Base-by-base conservation (phyloP, 495 filamentous ascomycete species). In the Aspergillus saccharolyticus region DNA sequence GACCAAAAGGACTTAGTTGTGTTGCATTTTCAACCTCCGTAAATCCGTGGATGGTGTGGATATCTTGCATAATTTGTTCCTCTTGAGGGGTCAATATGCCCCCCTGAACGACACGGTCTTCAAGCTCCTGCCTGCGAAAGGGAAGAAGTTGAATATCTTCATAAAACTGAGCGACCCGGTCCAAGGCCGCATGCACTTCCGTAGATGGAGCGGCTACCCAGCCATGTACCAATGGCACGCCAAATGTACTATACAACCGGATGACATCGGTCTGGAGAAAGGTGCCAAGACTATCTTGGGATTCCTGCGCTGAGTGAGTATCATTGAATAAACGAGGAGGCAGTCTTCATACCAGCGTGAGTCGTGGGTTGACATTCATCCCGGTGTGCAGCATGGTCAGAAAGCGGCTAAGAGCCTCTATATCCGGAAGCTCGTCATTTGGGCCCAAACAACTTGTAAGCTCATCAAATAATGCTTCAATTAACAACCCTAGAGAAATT, bases 311-410 rank as follows among this genome's bases (percentile, higher is more conserved):
- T 33, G 15, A 16, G 33, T 67, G 43, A 67, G 57, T 44, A 57
- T 5, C 4, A 15, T 12, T 12, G 56, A 51, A 77, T 71, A n/a
- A 68, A 72, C 15, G 69, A 68, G 1, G 65, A 74, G 18, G 69
- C 14, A 71, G 42, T 24, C 74, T 73, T n/a, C 74, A 63, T 57
- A 76, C 73, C 51, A 83, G 63, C 20, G 90, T 80, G 55, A 96
- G 89, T 17, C 88, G 86, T 42, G 94, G 94, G 64, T 98, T 97
- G 46, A 97, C 94, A 65, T 97, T 97, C 92, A 98, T 96, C 42
- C 94, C 94, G 0, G 92, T 97, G 67, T 97, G 91, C 3, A 98
- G 77, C 45, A 89, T 89, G 24, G 92, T 81, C 9, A 98, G 79
- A 66, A 98, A 97, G 17, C 79, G 74, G 66, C 95, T 93, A 0